Base-by-base conservation (phyloP, 768 basidiomycete genomes). In the Trametes villosa region DNA sequence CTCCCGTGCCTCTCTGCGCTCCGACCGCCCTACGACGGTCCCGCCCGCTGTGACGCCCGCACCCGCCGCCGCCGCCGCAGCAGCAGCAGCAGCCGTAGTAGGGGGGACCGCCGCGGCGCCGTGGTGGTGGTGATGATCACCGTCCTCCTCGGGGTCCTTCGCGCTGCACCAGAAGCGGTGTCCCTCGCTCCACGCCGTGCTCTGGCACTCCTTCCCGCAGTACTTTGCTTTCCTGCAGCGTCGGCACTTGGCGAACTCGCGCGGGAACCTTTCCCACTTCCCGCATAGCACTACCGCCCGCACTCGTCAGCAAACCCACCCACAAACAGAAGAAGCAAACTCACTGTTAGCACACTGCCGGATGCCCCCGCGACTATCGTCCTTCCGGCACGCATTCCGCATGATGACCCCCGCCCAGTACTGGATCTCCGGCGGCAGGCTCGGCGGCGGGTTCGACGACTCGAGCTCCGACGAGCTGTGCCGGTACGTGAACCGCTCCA, bases 361-460 rank as follows among this genome's bases (percentile, higher is more conserved):
- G 63, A 98, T 95, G 12, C 97, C 97, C 53, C 95, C 95, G 34
- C 88, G 78, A 49, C 82, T 86, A 64, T 98, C 96, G 67, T 98
- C 97, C 78, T 99, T 98, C 71, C 96, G 80, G 76, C 97, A 99
- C 13, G 97, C 97, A 73, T 99, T 99, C 53, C 97, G 84, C 97
- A 98, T 99, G 70, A 98, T 97, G n/a, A 98, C 96, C 3, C 95
- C 94, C 0, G 96, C 97, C 97, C 97, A 98, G 68, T 98, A 97
- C 74, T 97, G 94, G 24, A 99, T 96, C 72, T 98, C 96, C 11
- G 82, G 79, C 0, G 95, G 94, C 8, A 95, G 76, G 48, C 86
- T 81, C 3, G 89, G 88, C 5, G 76, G 87, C 0, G 87, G 85
- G 54, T 85, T 86, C 6, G 84, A 84, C 53, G 88, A 77, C 63